Base-by-base conservation (phyloP, 441 rosid species). In the Croton laevigatus region DNA sequence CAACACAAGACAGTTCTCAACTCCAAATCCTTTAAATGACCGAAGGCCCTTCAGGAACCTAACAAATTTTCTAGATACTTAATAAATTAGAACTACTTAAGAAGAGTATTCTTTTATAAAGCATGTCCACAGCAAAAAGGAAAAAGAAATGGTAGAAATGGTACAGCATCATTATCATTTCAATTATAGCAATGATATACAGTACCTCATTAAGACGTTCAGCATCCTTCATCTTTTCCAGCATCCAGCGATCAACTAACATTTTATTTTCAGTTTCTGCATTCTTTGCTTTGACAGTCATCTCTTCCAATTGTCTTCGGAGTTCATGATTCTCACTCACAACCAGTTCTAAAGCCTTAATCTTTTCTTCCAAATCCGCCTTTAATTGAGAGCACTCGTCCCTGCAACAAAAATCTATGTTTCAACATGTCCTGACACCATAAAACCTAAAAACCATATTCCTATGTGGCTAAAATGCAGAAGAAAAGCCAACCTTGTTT, bases 221-320 rank as follows among this genome's bases (percentile, higher is more conserved):
- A 14, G 99, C 98, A 58, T 92, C 98, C 80, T 92, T 81, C 98
- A 92, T 92, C 85, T 92, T 94, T 75, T 94, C 91, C 75, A 94
- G 81, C 98, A 94, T 94, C 98, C 94, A 94, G 48, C 94, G 89
- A 78, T 94, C 97, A 57, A 94, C 66, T 51, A 94, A 76, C 89
- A 87, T 90, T 81, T 87, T 92, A 71, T 94, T 92, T 77, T 94
- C 98, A 59, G 89, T 80, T 76, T 87, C 99, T 1, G 94, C 94
- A 55, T 85, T 84, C 77, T 81, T 87, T 65, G 86, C 91, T 85
- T 85, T 90, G 59, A 61, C 44, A 36, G 83, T 81, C 83, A 81
- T 81, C 82, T 82, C 87, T 73, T 87, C 93, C 59, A 89, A 77
- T 59, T 90, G 96, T 17, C 63, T 63, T 59, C 82, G 82, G 48